Conservation (phyloP, 768 basidiomycete species). For the Suillus subaureus region DNA sequence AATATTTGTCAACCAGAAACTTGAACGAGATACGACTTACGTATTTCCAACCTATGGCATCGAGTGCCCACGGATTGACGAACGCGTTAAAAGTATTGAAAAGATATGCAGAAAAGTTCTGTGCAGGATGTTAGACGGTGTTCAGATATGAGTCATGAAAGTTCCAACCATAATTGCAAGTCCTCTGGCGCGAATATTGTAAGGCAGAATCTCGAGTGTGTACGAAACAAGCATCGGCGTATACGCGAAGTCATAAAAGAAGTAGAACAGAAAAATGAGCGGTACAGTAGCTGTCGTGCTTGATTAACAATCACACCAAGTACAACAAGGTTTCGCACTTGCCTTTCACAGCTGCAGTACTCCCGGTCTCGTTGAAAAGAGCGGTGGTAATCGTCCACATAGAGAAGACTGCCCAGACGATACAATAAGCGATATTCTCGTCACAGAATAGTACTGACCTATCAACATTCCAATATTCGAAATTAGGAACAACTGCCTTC, state of each 20-base stretch:
- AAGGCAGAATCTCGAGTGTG: constrained; percentile 80
- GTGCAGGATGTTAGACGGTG: not conserved
- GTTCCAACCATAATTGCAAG: constrained; percentile 68
- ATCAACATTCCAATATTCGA: constrained; percentile 64
- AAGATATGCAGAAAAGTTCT: constrained; percentile 66
- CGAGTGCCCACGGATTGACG: constrained; percentile 75
- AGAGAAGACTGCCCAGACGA: constrained; percentile 44
- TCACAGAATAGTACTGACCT: constrained; percentile 35
- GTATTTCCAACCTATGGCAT: constrained; percentile 53
- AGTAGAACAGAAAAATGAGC: constrained; percentile 60
- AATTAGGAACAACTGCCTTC: constrained; percentile 66
- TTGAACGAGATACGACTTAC: constrained; percentile 13
- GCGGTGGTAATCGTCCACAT: constrained; percentile 56
- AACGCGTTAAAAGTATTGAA: constrained; percentile 80
- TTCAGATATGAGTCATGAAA: constrained; percentile 1
- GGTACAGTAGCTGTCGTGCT: constrained; percentile 55
- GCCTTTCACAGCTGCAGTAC: constrained; percentile 34
- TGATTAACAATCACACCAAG: not conserved
- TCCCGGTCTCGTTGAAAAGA: constrained; percentile 34
- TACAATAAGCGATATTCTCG: not conserved
- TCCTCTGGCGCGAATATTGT: constrained; percentile 77
- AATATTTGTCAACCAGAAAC: not conserved
- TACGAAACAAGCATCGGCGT: constrained; percentile 69
- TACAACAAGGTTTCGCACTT: not conserved
- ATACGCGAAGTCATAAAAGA: constrained; percentile 69